Evolutionary conservation across 768 basidiomycete species (phyloP).

Genomic region (Pleurotus tuber-regium): DNA sequence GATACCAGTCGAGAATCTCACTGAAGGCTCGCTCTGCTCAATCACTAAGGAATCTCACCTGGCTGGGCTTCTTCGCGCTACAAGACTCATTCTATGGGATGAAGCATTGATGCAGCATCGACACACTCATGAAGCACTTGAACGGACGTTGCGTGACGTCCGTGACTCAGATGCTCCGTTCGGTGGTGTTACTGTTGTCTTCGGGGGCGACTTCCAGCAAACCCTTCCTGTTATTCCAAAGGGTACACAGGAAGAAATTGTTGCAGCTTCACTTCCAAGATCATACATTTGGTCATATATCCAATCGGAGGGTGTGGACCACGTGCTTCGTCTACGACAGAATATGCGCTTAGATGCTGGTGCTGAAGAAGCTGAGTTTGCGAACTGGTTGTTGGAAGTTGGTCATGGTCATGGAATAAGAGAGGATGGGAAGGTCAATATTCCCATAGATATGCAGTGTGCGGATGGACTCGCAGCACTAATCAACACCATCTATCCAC

Average conservation of each 20-base stretch:
- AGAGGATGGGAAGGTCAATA: neutral
- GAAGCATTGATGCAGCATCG: slow-evolving; percentile 34
- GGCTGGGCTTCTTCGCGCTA: slow-evolving; percentile 29
- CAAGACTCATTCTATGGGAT: slow-evolving; percentile 42
- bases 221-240: slow-evolving; percentile 34
- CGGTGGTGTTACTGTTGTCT: slow-evolving; percentile 34
- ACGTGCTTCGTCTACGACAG: slow-evolving; percentile 23
- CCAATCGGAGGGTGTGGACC: neutral
- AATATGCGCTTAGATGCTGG: slow-evolving; percentile 35
- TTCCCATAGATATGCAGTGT: slow-evolving; percentile 1
- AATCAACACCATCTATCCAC: neutral
- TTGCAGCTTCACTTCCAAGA: slow-evolving; percentile 27
- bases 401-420: slow-evolving; percentile 26
- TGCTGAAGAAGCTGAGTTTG: slow-evolving; percentile 25
- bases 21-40: slow-evolving; percentile 27
- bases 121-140: slow-evolving; percentile 29
- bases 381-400: slow-evolving; percentile 29
- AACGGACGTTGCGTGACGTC: slow-evolving; percentile 28
- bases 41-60: slow-evolving; percentile 29
- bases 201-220: slow-evolving; percentile 42
- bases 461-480: neutral
- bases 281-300: slow-evolving; percentile 34
- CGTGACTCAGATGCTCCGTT: slow-evolving; percentile 22
- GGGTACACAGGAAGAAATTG: slow-evolving; percentile 32
- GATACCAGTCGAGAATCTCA: slow-evolving; percentile 35